Conservation (phyloP, 2,329 filamentous ascomycete genomes). For the Talaromyces verruculosus region DNA sequence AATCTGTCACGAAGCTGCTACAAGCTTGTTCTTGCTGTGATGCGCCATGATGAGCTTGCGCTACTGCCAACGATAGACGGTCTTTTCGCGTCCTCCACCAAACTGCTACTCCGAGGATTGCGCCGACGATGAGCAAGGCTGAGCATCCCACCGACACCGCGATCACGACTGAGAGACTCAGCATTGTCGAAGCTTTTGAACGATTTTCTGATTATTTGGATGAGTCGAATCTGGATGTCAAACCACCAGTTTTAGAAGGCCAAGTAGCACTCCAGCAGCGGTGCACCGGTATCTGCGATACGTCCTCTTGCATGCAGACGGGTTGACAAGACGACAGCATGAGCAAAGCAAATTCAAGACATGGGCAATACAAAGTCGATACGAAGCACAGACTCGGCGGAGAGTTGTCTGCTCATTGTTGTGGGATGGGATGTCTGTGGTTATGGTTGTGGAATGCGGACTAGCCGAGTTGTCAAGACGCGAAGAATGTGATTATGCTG, state of each 20-base stretch:
- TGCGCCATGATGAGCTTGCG: constrained; percentile 28
- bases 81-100: constrained; percentile 40
- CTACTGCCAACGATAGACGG: constrained; percentile 31
- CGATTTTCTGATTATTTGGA: not conserved
- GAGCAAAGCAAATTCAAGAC: constrained; percentile 3
- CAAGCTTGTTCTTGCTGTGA: constrained; percentile 32
- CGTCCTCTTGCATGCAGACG: constrained; percentile 10
- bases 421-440: constrained; percentile 7
- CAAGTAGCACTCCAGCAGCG: constrained; percentile 9
- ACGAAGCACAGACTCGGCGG: not conserved
- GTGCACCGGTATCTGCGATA: constrained; percentile 8
- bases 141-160: constrained; percentile 38
- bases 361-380: not conserved
- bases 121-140: constrained; percentile 35
- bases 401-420: constrained; percentile 14
- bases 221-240: not conserved
- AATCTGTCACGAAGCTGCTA: constrained; percentile 25
- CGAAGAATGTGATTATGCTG: constrained; percentile 20
- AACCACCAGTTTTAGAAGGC: not conserved
- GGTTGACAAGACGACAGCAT: constrained; percentile 12
- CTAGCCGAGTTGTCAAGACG: constrained; percentile 17
- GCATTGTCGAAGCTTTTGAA: constrained; percentile 28
- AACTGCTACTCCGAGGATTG: constrained; percentile 35
- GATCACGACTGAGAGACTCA: constrained; percentile 34
- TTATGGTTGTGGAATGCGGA: constrained; percentile 19